Base-by-base conservation (phyloP, 2,329 filamentous ascomycete genomes). In the Pseudomassariella vexata region DNA sequence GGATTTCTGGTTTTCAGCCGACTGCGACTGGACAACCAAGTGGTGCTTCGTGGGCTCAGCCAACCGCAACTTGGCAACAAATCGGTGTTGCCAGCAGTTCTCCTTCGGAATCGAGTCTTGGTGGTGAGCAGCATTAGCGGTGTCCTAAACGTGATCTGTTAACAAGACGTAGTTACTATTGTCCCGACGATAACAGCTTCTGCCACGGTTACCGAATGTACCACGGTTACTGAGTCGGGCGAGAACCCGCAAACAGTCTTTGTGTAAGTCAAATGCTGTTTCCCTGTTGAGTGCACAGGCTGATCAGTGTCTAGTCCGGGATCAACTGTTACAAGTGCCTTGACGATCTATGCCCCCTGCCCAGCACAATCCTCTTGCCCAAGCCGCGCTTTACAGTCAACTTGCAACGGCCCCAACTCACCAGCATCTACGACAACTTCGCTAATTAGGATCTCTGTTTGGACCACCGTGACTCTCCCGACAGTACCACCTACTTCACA, bases 261-360 rank as follows among this genome's bases (percentile, higher is more conserved):
- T 12, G 10, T 28, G 30, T 33, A 33, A 21, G 23, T 9, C 22
- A n/a, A n/a, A n/a, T n/a, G n/a, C n/a, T n/a, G n/a, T n/a, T n/a
- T n/a, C n/a, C n/a, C n/a, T n/a, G n/a, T n/a, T n/a, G n/a, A n/a
- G n/a, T n/a, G n/a, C n/a, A n/a, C n/a, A n/a, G n/a, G n/a, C n/a
- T n/a, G n/a, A n/a, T n/a, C n/a, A n/a, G n/a, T n/a, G n/a, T n/a
- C n/a, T n/a, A 33, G 30, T 5, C 17, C 30, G n/a, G 30, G 23
- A 9, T 33, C 24, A n/a, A 33, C 30, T 9, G 9, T 24, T 7
- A 33, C 30, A 3, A 5, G 20, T 11, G 28, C 15, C 15, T 12
- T 19, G 23, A 32, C 30, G 17, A 24, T 17, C 5, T 20, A 18
- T 21, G 6, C 11, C 9, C 17, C 19, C 9, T 32, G 30, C 15